Evolutionary conservation across 768 basidiomycete species (phyloP).

Genomic region (Rhizopogon sp.): DNA sequence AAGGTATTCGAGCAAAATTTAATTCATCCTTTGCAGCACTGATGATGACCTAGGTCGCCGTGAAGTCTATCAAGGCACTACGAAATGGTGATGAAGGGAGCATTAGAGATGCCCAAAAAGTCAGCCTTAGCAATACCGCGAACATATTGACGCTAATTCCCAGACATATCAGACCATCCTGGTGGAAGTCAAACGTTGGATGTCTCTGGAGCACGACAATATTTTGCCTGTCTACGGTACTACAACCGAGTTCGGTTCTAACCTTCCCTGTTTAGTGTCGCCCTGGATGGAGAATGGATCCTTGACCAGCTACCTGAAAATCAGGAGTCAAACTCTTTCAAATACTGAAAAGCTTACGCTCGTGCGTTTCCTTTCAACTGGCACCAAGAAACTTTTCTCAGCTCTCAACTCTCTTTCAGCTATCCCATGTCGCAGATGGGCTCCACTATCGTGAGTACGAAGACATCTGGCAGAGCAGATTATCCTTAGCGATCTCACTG

Average conservation of each 20-base stretch:
- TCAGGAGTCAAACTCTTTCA: constrained; percentile 1
- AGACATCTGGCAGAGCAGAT: neutral
- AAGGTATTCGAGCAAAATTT: neutral
- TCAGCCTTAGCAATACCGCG: neutral
- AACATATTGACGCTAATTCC: neutral
- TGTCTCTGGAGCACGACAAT: constrained; percentile 14
- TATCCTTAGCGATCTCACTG: neutral
- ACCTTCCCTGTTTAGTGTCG: constrained; percentile 16
- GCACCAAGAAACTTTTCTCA: neutral
- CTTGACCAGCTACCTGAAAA: constrained; percentile 11
- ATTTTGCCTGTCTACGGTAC: constrained; percentile 15
- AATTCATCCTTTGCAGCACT: neutral
- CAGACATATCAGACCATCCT: neutral
- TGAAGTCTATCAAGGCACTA: neutral
- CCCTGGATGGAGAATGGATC: constrained; percentile 16
- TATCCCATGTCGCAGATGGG: neutral
- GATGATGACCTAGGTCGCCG: neutral
- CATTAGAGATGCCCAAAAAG: neutral
- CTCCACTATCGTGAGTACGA: constrained; percentile 5
- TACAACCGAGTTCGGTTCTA: constrained; percentile 16
- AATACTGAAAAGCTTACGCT: constrained; percentile 9
- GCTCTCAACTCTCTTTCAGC: neutral
- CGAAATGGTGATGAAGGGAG: neutral
- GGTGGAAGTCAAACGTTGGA: constrained; percentile 16
- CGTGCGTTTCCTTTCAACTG: constrained; percentile 8